A percentile compares a stretch with the other conserved stretches of the same genome.
Conservation (phyloP, 1,139 yeast species). For the Candida tunisiensis region DNA sequence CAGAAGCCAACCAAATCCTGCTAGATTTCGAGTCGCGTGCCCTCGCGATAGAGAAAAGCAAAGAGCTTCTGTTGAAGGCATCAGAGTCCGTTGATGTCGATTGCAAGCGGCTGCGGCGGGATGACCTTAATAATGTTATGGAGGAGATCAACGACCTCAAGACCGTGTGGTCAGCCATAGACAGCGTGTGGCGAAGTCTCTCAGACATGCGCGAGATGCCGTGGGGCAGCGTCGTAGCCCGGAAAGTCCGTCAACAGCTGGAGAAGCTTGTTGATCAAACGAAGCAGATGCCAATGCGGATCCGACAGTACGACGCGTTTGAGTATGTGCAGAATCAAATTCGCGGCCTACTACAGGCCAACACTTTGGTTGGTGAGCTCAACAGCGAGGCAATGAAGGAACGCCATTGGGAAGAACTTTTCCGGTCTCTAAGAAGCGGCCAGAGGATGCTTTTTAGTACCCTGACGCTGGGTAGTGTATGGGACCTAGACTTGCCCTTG, state of each 20-base stretch:
- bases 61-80: constrained; percentile 24
- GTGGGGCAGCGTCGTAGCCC: constrained; percentile 38
- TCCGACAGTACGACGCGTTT: constrained; percentile 57
- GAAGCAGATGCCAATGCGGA: constrained; percentile 37
- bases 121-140: too few relatives aligned
- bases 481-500: constrained; percentile 34
- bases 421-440: constrained; percentile 15
- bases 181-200: constrained; percentile 35
- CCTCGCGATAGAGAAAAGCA: constrained; percentile 9
- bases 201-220: constrained; percentile 24
- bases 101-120: too few relatives aligned
- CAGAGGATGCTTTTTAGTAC: constrained; percentile 10
- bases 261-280: constrained; percentile 34
- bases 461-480: constrained; percentile 39
- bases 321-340: constrained; percentile 36
- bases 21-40: constrained; percentile 25
- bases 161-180: constrained; percentile 51
- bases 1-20: constrained; percentile 32
- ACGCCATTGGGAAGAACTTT: constrained; percentile 56
- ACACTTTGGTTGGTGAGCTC: constrained; percentile 30
- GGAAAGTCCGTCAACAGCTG: constrained; percentile 30
- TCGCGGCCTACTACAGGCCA: constrained; percentile 24
- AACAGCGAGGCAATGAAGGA: constrained; percentile 41
- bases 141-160: constrained; percentile 43
- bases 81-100: constrained; percentile 27